Percentiles rank a stretch among this genome's conserved stretches.
phyloP scores from a whole-genome alignment of 768 basidiomycete species.

The Boletus eberwhitei region DNA sequence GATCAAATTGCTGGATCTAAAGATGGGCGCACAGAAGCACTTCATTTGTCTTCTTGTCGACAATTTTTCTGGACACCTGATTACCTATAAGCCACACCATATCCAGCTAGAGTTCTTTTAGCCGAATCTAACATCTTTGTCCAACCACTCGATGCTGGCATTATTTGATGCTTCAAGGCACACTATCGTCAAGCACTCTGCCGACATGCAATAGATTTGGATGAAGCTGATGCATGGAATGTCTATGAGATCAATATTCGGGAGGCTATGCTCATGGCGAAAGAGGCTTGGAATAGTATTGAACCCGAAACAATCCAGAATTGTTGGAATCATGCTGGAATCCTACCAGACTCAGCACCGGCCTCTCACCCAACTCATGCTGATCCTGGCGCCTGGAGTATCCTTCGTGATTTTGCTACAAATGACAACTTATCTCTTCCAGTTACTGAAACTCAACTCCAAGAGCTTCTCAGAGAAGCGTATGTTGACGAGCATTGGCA shows the following conservation, averaged over 20 bases:
- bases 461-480: neutral
- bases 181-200: neutral
- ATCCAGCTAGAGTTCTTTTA: neutral
- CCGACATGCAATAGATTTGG: neutral
- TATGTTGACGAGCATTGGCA: neutral
- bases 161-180: neutral
- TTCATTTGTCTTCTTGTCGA: neutral
- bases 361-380: neutral
- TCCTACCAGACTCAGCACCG: neutral
- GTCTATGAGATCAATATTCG: neutral
- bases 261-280: neutral
- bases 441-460: neutral
- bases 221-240: neutral
- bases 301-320: neutral
- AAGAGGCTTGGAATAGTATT: neutral
- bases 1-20: neutral
- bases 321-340: neutral
- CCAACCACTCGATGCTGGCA: neutral
- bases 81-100: neutral
- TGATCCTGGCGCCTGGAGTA: neutral
- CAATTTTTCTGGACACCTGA: neutral
- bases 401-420: neutral
- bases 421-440: neutral
- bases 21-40: neutral
- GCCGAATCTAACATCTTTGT: neutral